Conservation (phyloP, 441 rosid species). For the Aleurites moluccanus region DNA sequence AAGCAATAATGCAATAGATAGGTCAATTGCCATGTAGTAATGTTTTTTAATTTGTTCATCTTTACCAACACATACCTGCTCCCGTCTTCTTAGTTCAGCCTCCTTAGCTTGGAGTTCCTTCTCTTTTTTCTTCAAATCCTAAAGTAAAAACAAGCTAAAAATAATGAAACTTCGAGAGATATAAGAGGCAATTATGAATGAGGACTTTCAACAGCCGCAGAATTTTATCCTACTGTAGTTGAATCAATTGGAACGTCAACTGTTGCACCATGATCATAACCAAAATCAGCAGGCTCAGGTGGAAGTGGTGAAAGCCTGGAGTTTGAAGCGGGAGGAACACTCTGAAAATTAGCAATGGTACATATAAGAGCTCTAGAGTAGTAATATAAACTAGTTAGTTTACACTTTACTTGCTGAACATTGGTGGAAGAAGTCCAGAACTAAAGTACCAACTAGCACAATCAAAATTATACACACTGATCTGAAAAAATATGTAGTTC, state of each 20-base stretch:
- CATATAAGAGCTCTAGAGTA: background rate
- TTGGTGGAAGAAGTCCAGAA: background rate
- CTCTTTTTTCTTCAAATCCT: slow-evolving; percentile 86
- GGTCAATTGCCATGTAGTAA: background rate
- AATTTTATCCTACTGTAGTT: slow-evolving; percentile 36
- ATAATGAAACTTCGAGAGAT: slow-evolving; percentile 22
- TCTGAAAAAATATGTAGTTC: background rate
- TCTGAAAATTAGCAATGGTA: slow-evolving; percentile 37
- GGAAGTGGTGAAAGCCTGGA: slow-evolving; percentile 86
- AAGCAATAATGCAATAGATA: background rate
- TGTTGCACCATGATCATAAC: slow-evolving; percentile 62
- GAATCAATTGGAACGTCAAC: slow-evolving; percentile 85
- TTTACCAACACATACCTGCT: slow-evolving; percentile 48
- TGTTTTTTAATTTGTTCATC: background rate
- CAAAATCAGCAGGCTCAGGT: slow-evolving; percentile 77
- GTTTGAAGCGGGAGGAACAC: slow-evolving; percentile 60
- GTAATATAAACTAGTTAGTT: background rate
- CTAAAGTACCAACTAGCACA: background rate
- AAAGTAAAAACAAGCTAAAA: slow-evolving; percentile 22
- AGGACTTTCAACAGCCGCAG: slow-evolving; percentile 36
- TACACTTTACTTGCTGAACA: background rate
- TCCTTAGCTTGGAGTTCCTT: slow-evolving; percentile 89
- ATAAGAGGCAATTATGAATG: slow-evolving; percentile 3
- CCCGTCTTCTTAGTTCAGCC: slow-evolving; percentile 69
- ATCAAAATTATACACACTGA: background rate